Evolutionary conservation across 1,284 basidiomycete species (phyloP).

Genomic region (Cryptococcus maquisensis): DNA sequence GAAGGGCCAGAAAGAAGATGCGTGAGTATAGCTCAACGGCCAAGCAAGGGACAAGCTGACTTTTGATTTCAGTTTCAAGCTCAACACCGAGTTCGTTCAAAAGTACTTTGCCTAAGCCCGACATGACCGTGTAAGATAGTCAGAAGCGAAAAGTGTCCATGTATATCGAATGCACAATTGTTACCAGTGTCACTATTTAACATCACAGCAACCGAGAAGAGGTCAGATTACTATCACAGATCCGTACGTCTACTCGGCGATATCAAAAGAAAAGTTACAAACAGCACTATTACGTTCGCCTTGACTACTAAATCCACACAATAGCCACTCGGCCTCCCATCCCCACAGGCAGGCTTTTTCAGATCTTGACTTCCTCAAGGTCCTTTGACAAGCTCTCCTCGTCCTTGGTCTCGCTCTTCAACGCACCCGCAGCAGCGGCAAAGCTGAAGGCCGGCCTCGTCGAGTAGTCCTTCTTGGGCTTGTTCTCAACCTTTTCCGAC

Average conservation of each 20-base stretch:
- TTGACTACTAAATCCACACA: neutral
- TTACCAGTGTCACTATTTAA: too few relatives aligned
- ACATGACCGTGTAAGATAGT: neutral
- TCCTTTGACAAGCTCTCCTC: slow-evolving; percentile 19
- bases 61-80: slow-evolving; percentile 6
- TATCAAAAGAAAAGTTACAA: neutral
- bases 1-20: slow-evolving; percentile 58
- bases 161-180: neutral
- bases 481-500: slow-evolving; percentile 14
- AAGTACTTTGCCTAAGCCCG: slow-evolving; percentile 7
- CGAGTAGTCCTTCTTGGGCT: slow-evolving; percentile 28
- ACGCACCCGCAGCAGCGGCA: slow-evolving; percentile 40
- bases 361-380: slow-evolving; percentile 27
- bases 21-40: slow-evolving; percentile 25
- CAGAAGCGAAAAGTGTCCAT: neutral
- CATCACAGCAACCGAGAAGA: too few relatives aligned
- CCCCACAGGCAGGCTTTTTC: too few relatives aligned
- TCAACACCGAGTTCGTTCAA: slow-evolving; percentile 6
- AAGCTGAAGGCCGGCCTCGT: slow-evolving; percentile 41
- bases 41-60: neutral
- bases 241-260: neutral
- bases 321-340: neutral
- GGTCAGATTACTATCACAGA: neutral
- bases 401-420: slow-evolving; percentile 18
- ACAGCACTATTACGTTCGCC: neutral